These are phyloP conservation scores for Hortaea sp. DNA, from an alignment of 2,329 filamentous ascomycete genomes.

Conservation along the genomic window DNA sequence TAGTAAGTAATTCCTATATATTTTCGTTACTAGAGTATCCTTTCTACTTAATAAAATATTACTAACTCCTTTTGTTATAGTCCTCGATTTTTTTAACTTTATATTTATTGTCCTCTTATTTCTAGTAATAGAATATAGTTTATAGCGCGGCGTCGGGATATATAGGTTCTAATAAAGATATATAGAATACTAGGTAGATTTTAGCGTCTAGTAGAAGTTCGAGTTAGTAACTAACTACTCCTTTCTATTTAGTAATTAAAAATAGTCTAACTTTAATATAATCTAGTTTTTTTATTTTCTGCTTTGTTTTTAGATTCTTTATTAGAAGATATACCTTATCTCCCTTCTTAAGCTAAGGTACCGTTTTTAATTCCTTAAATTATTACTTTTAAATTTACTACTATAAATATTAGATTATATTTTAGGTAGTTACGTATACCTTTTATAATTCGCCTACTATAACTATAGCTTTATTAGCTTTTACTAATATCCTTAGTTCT, in stretches of 20 bases:
- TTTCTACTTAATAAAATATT: not conserved
- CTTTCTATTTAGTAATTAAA: not conserved
- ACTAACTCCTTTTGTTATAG: not conserved
- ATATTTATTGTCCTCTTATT: not conserved
- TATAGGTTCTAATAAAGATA: not conserved
- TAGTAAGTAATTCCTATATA: not conserved
- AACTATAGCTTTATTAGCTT: constrained; percentile 1
- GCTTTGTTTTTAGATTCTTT: constrained; percentile 7
- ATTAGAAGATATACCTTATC: constrained; percentile 11
- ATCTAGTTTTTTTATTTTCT: constrained; percentile 9
- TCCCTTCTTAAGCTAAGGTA: constrained; percentile 8
- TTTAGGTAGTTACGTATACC: not conserved
- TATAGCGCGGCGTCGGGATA: not conserved
- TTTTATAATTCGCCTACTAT: not conserved
- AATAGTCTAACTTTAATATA: constrained; percentile 10
- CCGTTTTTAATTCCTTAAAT: constrained; percentile 1
- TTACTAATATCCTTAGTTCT: not conserved
- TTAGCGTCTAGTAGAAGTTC: not conserved
- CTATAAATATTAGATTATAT: not conserved
- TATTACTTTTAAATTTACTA: not conserved
- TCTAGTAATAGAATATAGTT: not conserved
- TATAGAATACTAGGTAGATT: constrained; percentile 1
- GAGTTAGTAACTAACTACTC: constrained; percentile 1
- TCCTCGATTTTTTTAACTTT: not conserved
- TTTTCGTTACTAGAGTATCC: not conserved